phyloP scores from a whole-genome alignment of 805 yeast species.

The Ogataea minuta region DNA sequence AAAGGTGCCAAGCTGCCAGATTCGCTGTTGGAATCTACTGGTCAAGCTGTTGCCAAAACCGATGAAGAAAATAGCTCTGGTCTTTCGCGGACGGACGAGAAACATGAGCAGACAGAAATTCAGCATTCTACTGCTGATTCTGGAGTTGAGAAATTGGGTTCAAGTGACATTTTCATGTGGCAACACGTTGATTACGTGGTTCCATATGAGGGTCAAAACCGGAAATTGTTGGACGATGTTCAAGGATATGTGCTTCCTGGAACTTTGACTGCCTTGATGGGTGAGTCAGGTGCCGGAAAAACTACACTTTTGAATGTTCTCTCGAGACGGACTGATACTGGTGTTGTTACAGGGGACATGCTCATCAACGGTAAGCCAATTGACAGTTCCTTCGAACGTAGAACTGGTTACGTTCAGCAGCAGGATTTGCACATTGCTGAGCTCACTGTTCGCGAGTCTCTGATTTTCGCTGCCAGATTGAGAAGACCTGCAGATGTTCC shows the following conservation, averaged over 20 bases:
- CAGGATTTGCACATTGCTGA: conserved; percentile 52
- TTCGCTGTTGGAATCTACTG: conserved; percentile 29
- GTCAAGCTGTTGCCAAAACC: conserved; percentile 29
- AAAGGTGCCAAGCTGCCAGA: conserved; percentile 29
- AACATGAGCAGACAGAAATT: conserved; percentile 16
- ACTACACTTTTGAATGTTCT: conserved; percentile 55
- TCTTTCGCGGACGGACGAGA: conserved; percentile 8
- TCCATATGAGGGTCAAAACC: conserved; percentile 41
- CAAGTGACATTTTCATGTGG: conserved; percentile 59
- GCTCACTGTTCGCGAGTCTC: conserved; percentile 50
- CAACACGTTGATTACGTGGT: conserved; percentile 57
- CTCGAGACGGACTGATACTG: conserved; percentile 50
- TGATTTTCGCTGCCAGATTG: conserved; percentile 48
- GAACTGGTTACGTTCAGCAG: conserved; percentile 58
- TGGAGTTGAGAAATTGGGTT: conserved; percentile 30
- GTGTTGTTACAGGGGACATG: conserved; percentile 56
- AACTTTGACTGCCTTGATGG: conserved; percentile 58
- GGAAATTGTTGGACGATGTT: conserved; percentile 43
- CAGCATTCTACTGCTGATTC: conserved; percentile 16
- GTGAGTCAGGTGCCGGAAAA: conserved; percentile 66
- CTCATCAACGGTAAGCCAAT: conserved; percentile 50
- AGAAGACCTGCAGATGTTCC: conserved; percentile 43
- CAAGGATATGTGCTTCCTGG: conserved; percentile 52
- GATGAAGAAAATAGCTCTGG: conserved; percentile 33
- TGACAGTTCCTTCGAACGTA: conserved; percentile 48